These are phyloP conservation scores for Hysterium pulicare DNA, from an alignment of 2,329 filamentous ascomycete species.

Conservation along the genomic window DNA sequence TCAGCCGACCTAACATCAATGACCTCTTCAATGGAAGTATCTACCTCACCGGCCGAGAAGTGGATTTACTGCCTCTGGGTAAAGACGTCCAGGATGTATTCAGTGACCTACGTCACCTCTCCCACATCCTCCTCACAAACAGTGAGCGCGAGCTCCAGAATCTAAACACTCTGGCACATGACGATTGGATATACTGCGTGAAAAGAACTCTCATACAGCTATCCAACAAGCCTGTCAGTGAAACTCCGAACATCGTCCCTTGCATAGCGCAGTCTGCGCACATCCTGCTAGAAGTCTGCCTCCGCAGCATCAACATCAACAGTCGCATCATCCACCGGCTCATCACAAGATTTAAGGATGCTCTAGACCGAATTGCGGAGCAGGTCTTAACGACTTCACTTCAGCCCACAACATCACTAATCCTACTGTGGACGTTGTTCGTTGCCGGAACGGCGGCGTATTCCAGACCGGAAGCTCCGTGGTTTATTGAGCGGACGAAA, in stretches of 20 bases:
- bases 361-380: background rate
- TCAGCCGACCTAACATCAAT: background rate
- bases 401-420: background rate
- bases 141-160: background rate
- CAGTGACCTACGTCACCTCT: background rate
- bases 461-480: background rate
- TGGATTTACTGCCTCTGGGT: background rate
- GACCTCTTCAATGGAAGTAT: background rate
- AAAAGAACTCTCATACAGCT: background rate
- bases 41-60: background rate
- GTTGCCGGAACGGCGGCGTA: background rate
- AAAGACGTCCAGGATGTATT: background rate
- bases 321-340: constrained; percentile 1
- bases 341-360: background rate
- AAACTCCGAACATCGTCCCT: background rate
- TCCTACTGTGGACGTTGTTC: background rate
- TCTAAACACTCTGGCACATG: background rate
- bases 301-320: background rate
- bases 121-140: background rate
- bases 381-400: background rate
- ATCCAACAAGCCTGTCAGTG: background rate
- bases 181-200: background rate
- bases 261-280: background rate
- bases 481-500: background rate
- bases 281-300: background rate